Base-by-base conservation (phyloP, 1,284 basidiomycete genomes). In the Moniliella sp. region DNA sequence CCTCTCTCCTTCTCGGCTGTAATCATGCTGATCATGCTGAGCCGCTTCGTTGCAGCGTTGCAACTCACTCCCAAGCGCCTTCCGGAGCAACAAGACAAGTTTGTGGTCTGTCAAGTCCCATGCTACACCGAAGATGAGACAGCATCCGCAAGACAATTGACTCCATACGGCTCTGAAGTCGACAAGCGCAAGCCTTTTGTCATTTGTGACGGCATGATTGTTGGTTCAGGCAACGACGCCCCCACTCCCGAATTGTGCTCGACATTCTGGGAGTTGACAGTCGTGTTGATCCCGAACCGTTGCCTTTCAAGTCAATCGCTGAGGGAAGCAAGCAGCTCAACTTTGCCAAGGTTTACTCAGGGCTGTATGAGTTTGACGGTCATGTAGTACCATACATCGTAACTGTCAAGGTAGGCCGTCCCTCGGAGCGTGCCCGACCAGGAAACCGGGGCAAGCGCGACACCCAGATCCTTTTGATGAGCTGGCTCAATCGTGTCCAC, bases 71-170 rank as follows among this genome's bases (percentile, higher is more conserved):
- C 72, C 11, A 78, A 79, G 57, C 72, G 80, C 1, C 71, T 69
- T 2, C 86, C 88, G 0, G 88, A 97, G 62, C 67, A 84, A 62
- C 74, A 82, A 44, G 84, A 97, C 67, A 94, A 94, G 62, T 94
- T 97, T 53, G 74, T 94, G 31, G 70, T 94, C 14, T 93, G 86
- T 57, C 46, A 45, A 33, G 30, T 32, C 32, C 86, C 84, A 1
- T 94, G 86, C 63, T 94, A 94, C 54, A 94, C 88, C 1, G 88
- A 94, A 66, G 81, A 83, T 40, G 86, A 94, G 60, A 84, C 91
- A 88, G 83, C 2, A 67, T 97, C 17, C 74, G 83, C 15, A 74
- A 79, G 29, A 94, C 88, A 10, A 78, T 97, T 54, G 84, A 94
- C 58, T 91, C 83, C 11, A 70, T 97, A 80, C 83, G 0, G 73